Conservation (phyloP, 192 early-diverging fungal genomes). For the Lunasporangiospora selenospora region DNA sequence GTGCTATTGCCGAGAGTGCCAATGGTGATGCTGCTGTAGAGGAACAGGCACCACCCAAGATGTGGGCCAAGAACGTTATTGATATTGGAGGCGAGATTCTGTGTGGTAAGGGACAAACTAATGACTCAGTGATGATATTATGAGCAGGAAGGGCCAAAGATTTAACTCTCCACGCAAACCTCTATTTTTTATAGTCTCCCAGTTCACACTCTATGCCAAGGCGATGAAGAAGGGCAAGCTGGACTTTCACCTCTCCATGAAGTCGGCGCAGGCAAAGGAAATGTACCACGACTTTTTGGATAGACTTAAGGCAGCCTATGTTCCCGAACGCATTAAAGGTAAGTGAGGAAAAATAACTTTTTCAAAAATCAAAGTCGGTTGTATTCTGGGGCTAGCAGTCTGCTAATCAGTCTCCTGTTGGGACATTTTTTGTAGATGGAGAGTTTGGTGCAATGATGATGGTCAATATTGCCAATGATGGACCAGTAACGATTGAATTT, state of each 20-base stretch:
- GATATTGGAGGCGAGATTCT: constrained; percentile 78
- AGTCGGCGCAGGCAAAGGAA: constrained; percentile 63
- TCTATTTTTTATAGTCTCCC: constrained; percentile 66
- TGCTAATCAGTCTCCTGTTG: not conserved
- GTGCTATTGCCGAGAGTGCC: too few species aligned
- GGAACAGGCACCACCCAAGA: constrained; percentile 51
- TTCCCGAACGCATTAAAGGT: constrained; percentile 77
- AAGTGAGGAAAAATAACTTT: not conserved
- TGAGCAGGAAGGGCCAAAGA: too few species aligned
- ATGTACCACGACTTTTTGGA: constrained; percentile 82
- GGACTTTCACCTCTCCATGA: constrained; percentile 94
- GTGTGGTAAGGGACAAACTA: constrained; percentile 61
- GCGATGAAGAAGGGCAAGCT: constrained; percentile 88
- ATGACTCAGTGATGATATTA: too few species aligned
- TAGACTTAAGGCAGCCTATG: constrained; percentile 68
- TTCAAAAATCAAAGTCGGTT: not conserved
- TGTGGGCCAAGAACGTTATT: constrained; percentile 85
- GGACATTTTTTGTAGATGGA: constrained; percentile 73
- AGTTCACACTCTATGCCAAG: constrained; percentile 92
- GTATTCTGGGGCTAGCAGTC: not conserved
- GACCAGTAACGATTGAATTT: constrained; percentile 62
- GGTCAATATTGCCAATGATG: constrained; percentile 87
- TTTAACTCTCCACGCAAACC: not conserved
- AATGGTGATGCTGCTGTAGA: constrained; percentile 39
- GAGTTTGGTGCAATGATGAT: constrained; percentile 98